These are phyloP conservation scores for Phanerochaete carnosa DNA, from an alignment of 768 basidiomycete genomes.

Conservation along the genomic window DNA sequence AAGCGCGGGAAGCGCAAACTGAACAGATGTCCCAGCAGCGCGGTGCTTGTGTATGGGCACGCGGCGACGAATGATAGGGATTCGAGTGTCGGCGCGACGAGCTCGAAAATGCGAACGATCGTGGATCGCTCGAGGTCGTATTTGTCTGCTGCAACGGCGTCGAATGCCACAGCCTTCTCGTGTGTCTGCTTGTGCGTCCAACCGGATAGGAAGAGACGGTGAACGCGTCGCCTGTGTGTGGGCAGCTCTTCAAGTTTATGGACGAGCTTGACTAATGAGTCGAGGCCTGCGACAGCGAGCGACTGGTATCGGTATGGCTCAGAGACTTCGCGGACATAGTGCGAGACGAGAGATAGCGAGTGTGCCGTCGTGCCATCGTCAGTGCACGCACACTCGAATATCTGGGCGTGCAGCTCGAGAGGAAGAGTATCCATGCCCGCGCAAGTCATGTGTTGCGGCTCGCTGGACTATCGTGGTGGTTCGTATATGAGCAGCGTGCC, in stretches of 20 bases:
- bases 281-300: conserved; percentile 23
- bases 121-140: conserved; percentile 14
- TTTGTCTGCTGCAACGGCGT: conserved; percentile 13
- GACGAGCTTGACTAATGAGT: conserved; percentile 22
- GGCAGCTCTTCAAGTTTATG: conserved; percentile 31
- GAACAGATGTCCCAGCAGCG: conserved; percentile 41
- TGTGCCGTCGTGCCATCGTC: conserved; percentile 29
- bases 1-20: conserved; percentile 39
- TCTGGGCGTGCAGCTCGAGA: conserved; percentile 26
- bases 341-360: conserved; percentile 27
- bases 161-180: conserved; percentile 2
- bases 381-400: conserved; percentile 28
- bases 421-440: conserved; percentile 21
- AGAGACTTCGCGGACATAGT: conserved; percentile 24
- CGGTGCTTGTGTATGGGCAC: conserved; percentile 34
- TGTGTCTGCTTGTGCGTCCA: conserved; percentile 14
- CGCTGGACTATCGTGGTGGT: neutral
- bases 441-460: neutral
- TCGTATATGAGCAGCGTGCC: neutral
- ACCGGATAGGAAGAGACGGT: conserved; percentile 45
- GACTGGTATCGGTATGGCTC: conserved; percentile 26
- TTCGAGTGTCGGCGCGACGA: conserved; percentile 39
- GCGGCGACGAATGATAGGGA: conserved; percentile 35
- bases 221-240: conserved; percentile 35
- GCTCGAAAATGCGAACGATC: conserved; percentile 32